Evolutionary conservation across 1,284 basidiomycete genomes (phyloP).

Genomic region (Pterula multifida): DNA sequence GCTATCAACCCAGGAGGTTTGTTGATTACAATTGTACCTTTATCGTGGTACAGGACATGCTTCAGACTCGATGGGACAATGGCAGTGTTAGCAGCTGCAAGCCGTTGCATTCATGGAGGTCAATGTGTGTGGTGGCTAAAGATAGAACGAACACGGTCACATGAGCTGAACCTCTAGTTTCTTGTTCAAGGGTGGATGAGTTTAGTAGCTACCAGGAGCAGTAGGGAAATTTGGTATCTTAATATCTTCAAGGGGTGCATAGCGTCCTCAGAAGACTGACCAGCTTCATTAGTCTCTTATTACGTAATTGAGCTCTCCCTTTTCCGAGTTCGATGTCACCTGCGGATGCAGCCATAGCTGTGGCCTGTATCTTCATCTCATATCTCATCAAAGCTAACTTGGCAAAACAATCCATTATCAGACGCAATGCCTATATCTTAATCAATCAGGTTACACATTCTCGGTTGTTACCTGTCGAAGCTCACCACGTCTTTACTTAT

Average conservation of each 20-base stretch:
- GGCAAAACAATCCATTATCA: neutral
- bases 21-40: conserved; percentile 41
- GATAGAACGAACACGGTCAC: too few species aligned
- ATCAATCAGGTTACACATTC: conserved; percentile 44
- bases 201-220: too few species aligned
- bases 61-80: neutral
- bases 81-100: neutral
- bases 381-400: neutral
- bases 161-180: too few species aligned
- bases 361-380: neutral
- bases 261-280: too few species aligned
- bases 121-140: too few species aligned
- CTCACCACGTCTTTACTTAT: conserved; percentile 52
- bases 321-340: neutral
- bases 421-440: conserved; percentile 33
- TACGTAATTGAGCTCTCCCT: too few species aligned
- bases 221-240: too few species aligned
- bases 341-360: neutral
- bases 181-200: too few species aligned
- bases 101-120: neutral
- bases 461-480: conserved; percentile 38
- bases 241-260: too few species aligned
- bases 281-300: too few species aligned
- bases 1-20: conserved; percentile 50
- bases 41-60: conserved; percentile 38